Percentiles rank a stretch among this genome's conserved stretches.
Conservation (phyloP, 2,329 filamentous ascomycete genomes). For the Coniella lustricola region DNA sequence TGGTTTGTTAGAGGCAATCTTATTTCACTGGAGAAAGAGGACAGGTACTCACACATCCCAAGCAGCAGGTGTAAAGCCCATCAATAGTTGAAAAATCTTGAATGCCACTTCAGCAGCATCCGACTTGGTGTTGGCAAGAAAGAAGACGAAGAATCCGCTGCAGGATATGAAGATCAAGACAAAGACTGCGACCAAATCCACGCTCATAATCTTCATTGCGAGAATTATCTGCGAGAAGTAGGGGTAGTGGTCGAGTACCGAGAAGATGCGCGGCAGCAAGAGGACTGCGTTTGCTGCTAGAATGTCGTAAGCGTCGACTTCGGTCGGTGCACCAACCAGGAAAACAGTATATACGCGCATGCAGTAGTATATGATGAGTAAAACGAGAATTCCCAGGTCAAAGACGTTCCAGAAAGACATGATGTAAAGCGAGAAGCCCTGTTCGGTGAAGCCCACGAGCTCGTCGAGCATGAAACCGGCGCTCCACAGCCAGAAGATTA, state of each 20-base stretch:
- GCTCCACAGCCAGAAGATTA: slow-evolving; percentile 97
- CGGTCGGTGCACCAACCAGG: slow-evolving; percentile 64
- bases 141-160: slow-evolving; percentile 93
- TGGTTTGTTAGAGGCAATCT: not conserved
- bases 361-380: slow-evolving; percentile 84
- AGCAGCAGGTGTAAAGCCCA: slow-evolving; percentile 92
- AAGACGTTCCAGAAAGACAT: slow-evolving; percentile 98
- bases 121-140: slow-evolving; percentile 68
- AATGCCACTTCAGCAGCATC: slow-evolving; percentile 73
- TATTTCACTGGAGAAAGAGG: not conserved
- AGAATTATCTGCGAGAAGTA: slow-evolving; percentile 95
- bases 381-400: slow-evolving; percentile 78
- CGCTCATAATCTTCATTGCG: slow-evolving; percentile 88
- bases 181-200: slow-evolving; percentile 79
- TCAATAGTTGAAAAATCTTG: slow-evolving; percentile 84
- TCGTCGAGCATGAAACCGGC: slow-evolving; percentile 96
- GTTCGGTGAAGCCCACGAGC: slow-evolving; percentile 91
- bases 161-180: slow-evolving; percentile 80
- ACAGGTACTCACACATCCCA: slow-evolving; percentile 66
- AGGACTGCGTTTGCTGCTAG: slow-evolving; percentile 85
- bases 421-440: slow-evolving; percentile 92
- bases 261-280: slow-evolving; percentile 85
- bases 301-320: slow-evolving; percentile 88
- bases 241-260: slow-evolving; percentile 86
- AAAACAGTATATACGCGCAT: slow-evolving; percentile 84